These are phyloP conservation scores for Bruguiera sexangula DNA, from an alignment of 345 rosid genomes.

Conservation along the genomic window DNA sequence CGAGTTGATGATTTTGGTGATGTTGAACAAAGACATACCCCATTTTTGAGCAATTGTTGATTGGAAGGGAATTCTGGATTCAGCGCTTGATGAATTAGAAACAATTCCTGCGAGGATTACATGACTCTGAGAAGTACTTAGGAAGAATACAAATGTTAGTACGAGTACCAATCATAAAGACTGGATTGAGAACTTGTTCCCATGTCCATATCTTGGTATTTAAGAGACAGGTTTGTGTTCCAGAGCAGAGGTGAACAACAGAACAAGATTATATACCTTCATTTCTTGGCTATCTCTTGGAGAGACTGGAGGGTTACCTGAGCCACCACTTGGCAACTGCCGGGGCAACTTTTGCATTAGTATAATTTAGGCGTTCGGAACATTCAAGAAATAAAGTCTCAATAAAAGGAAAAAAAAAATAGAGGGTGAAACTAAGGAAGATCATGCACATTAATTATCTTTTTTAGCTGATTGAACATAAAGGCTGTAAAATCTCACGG, in stretches of 20 bases:
- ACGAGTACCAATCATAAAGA: too few species aligned
- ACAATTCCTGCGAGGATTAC: constrained; percentile 42
- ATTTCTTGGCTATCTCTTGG: constrained; percentile 80
- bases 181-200: background rate
- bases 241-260: background rate
- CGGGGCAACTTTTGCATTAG: constrained; percentile 32
- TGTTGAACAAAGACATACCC: constrained; percentile 38
- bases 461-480: background rate
- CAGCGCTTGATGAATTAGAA: constrained; percentile 60
- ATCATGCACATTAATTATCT: background rate
- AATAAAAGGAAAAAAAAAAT: background rate
- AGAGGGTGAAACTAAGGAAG: too few species aligned
- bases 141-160: background rate
- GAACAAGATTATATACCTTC: constrained; percentile 44
- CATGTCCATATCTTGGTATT: background rate
- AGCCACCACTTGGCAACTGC: constrained; percentile 30
- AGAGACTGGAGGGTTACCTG: constrained; percentile 51
- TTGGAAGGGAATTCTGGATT: constrained; percentile 52
- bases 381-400: constrained; percentile 9
- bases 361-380: background rate
- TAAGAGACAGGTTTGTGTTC: background rate
- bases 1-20: background rate
- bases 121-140: background rate
- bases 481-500: constrained; percentile 32
- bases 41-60: constrained; percentile 54